Evolutionary conservation across 139 green algal species (phyloP), one percentile per base, ranked within the genome.

Genomic region (Desmodesmus armatus): DNA sequence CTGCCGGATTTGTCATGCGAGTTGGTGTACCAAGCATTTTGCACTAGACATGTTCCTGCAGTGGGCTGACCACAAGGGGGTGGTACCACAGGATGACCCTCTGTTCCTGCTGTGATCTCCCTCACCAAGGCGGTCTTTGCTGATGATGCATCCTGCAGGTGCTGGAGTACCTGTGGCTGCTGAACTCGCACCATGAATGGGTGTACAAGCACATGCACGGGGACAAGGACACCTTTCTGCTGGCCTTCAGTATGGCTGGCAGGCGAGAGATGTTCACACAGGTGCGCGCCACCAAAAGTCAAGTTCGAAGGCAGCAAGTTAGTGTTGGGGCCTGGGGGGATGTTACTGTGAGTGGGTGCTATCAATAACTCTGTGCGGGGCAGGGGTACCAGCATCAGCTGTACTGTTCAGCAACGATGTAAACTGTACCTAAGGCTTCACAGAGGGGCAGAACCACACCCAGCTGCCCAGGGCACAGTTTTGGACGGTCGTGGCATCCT

Each of bases 191-290:
- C 31, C 67, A 62, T 7, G 79, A 85, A 37, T 71, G 67, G 79
- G 65, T 85, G 27, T 85, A 85, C 79, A 85, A 85, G 35, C 43
- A 74, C 37, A 77, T 85, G 79, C 79, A 85, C 3, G 79, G 79
- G 3, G 79, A 85, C 79, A 85, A 85, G 65, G 78, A 84, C 78
- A 84, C 78, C 58, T 84, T 72, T 37, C 33, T 72, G 78, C 40
- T 84, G 40, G 78, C 78, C 2, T 84, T 84, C 39, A 29, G 39
- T 11, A 60, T 74, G 60, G 78, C 78, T 23, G 78, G 78, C 3
- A 70, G n/a, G 58, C 60, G 75, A 40, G 11, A 27, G 0, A 27
- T 63, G 19, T 84, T 84, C 62, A 74, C 60, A 19, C 78, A 84
- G 75, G 76, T 82, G 76, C 33, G 33, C 11, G 62, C n/a, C n/a